Conservation (phyloP, 2,329 filamentous ascomycete species). For the Xylariaceae sp. region DNA sequence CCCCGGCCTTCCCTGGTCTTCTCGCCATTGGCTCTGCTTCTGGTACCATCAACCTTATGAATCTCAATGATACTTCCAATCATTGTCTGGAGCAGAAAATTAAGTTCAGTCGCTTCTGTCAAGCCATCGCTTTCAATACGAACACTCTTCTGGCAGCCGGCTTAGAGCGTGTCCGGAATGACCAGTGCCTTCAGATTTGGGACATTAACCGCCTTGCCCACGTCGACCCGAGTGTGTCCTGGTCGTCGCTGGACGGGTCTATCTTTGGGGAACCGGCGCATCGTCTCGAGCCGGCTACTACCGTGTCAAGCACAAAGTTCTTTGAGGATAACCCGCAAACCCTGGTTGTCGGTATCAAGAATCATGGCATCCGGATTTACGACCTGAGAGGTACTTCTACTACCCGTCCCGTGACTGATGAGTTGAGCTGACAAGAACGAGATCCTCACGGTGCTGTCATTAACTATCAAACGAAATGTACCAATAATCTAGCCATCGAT, state of each 20-base stretch:
- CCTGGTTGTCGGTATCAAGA: conserved; percentile 68
- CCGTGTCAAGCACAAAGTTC: conserved; percentile 78
- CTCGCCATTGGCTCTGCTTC: conserved; percentile 70
- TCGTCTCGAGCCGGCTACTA: conserved; percentile 59
- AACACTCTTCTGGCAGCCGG: conserved; percentile 69
- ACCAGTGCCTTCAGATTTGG: conserved; percentile 77
- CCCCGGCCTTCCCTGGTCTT: conserved; percentile 55
- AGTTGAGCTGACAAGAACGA: conserved; percentile 25
- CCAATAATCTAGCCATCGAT: conserved; percentile 71
- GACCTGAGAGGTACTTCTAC: conserved; percentile 62
- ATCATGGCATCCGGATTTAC: conserved; percentile 68
- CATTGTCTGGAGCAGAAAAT: conserved; percentile 61
- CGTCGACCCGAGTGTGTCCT: conserved; percentile 42
- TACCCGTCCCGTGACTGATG: not conserved
- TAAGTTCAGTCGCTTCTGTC: conserved; percentile 71
- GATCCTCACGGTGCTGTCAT: conserved; percentile 48
- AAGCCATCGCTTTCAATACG: conserved; percentile 74
- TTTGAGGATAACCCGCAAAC: conserved; percentile 72
- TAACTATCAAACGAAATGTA: conserved; percentile 60
- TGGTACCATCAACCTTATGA: conserved; percentile 69
- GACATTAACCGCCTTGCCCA: conserved; percentile 61
- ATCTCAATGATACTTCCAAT: conserved; percentile 65
- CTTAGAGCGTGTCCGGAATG: conserved; percentile 73
- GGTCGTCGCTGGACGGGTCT: conserved; percentile 46
- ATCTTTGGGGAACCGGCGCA: conserved; percentile 52